Evolutionary conservation across 192 early-diverging fungal genomes (phyloP), one percentile per base, ranked within the genome.

Genomic region (Ambispora gerdemannii): DNA sequence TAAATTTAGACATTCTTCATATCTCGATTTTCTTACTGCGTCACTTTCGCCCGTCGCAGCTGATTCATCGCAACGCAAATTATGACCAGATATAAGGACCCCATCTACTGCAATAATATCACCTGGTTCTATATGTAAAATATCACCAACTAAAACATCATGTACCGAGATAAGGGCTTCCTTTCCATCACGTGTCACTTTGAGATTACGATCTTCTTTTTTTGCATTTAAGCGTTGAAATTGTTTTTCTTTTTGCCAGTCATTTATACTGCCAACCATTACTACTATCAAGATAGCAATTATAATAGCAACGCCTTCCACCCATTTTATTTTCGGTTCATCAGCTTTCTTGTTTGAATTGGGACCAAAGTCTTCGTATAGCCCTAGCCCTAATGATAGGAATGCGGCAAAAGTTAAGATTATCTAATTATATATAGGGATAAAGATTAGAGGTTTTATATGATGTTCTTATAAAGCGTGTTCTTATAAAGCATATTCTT

Each of bases 21-120:
- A 77, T 0, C 78, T 74, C 60, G 82, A 78, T 74, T 99, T 99
- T 53, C 86, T 82, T 20, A 98, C 89, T 2, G 94, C 87, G 71
- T 95, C 87, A n/a, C 92, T 88, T 79, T 99, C 97, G 62, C 97
- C 97, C 3, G 96, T 97, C 34, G 93, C 87, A 4, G 95, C 87
- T 17, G 90, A 92, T 79, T 99, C 97, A 74, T 99, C 97, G 65
- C 88, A 90, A 30, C 83, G 79, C 33, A 98, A 76, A 74, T 93
- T 93, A 67, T 91, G 91, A 4, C 88, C 88, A 15, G 83, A 79
- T 28, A 99, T 65, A 24, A 95, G 87, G 28, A 98, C 79, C 28
- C 91, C 97, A 73, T 99, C 97, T 3, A 90, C 93, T 36, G 94
- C 86, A 50, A 96, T 81, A 27, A 99, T 89, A 75, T 97, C 97